Base-by-base conservation (phyloP, 2,329 filamentous ascomycete species). In the Ceratocystis eucalypticola region DNA sequence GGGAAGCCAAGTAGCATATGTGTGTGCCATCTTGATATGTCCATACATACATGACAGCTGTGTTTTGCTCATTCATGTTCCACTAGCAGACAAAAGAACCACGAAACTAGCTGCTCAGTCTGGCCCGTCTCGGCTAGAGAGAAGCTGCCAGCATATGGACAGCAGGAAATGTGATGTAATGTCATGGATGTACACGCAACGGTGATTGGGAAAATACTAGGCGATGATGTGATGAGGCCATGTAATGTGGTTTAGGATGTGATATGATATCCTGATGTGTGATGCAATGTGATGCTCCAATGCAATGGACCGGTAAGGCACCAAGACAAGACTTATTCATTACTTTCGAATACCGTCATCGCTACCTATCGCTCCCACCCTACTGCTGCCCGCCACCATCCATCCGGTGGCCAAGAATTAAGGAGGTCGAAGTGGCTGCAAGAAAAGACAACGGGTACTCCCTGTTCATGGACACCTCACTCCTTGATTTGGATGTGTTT, bases 301-400 rank as follows among this genome's bases (percentile, higher is more conserved):
- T 59, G 55, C 55, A 59, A 33, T 59, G 28, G 55, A 20, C 17
- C 33, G 55, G 55, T 59, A 59, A 59, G 55, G 55, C 55, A 30
- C 55, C 55, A 59, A 59, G 55, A 17, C 3, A 15, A 12, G 10
- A 41, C 3, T 41, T 41, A 41, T 41, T 37, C 55, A 33, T 30
- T 59, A n/a, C 15, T 59, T 33, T 59, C 0, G n/a, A 30, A 30
- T 30, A 37, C 33, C 55, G 50, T 55, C 50, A n/a, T 48, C 45
- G n/a, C 45, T 33, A 7, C 30, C 6, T 33, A 20, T 41, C 46
- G 5, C 22, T 53, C 7, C 17, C 20, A 53, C 28, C 28, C 28
- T 28, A 28, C 48, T 25, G 12, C 48, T 25, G 25, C 2, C 48
- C 22, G n/a, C n/a, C 8, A 50, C 22, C 46, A n/a, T 6, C 46